Evolutionary conservation across 371 early-diverging fungal species (phyloP).

Genomic region (Mucor irregularis): DNA sequence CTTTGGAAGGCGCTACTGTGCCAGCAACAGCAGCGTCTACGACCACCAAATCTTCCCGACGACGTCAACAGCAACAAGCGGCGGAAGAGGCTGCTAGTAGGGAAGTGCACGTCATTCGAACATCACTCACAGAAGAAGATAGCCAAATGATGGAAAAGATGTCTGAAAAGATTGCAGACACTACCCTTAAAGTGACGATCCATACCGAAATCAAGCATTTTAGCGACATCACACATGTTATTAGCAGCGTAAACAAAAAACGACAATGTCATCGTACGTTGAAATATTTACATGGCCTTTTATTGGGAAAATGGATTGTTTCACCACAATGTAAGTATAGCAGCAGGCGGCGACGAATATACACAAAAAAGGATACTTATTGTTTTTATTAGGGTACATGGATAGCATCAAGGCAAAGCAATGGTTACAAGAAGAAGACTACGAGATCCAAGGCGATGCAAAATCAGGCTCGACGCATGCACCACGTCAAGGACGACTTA

Average conservation of each 20-base stretch:
- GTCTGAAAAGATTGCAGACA: neutral
- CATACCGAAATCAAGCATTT: conserved; percentile 22
- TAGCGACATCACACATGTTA: conserved; percentile 33
- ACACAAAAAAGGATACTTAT: neutral
- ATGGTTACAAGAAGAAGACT: conserved; percentile 35
- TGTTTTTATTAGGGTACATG: conserved; percentile 28
- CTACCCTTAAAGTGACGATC: conserved; percentile 17
- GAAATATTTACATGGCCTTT: conserved; percentile 37
- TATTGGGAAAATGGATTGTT: conserved; percentile 46
- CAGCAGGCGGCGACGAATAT: neutral
- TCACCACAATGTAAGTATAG: conserved; percentile 30
- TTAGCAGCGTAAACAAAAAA: conserved; percentile 32
- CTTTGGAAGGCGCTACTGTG: neutral
- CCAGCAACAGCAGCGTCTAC: neutral
- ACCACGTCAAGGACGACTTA: conserved; percentile 24
- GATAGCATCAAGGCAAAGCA: conserved; percentile 26
- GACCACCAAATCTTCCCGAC: neutral
- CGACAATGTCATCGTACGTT: conserved; percentile 31
- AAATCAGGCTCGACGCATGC: conserved; percentile 28
- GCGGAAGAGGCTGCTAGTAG: neutral
- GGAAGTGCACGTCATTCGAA: conserved; percentile 14
- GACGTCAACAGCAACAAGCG: neutral
- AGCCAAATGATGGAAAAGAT: conserved; percentile 12
- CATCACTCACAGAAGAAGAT: conserved; percentile 14
- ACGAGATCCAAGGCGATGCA: conserved; percentile 41